phyloP scores from a whole-genome alignment of 345 rosid genomes.

The Syzygium grande region DNA sequence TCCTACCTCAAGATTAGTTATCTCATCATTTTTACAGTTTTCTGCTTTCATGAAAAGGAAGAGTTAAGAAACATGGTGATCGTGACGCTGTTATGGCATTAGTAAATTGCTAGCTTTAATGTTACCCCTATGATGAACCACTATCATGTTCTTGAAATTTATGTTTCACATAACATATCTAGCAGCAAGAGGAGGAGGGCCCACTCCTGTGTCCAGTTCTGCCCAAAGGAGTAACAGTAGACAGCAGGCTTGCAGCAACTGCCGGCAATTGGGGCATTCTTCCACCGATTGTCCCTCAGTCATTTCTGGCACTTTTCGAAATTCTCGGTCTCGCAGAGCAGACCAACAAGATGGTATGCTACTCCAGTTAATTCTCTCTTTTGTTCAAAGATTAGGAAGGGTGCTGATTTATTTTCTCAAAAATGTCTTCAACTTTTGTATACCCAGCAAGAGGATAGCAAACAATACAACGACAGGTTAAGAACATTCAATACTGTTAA shows the following conservation, averaged over 20 bases:
- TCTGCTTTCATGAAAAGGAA: neutral
- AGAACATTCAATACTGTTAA: neutral
- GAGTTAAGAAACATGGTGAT: neutral
- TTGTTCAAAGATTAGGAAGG: neutral
- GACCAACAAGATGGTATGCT: constrained; percentile 45
- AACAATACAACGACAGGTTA: neutral
- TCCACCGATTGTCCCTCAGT: constrained; percentile 66
- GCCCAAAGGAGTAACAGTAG: constrained; percentile 47
- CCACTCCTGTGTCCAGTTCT: constrained; percentile 35
- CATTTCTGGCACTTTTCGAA: constrained; percentile 29
- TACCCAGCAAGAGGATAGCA: neutral
- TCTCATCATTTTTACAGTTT: neutral
- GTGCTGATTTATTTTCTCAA: neutral
- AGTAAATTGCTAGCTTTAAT: neutral
- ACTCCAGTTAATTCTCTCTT: neutral
- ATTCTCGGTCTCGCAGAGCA: constrained; percentile 28
- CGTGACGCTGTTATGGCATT: neutral
- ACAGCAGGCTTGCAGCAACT: constrained; percentile 49
- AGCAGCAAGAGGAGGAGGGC: constrained; percentile 52
- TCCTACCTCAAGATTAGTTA: neutral
- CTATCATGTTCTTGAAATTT: neutral
- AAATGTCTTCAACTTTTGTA: neutral
- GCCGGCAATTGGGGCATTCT: constrained; percentile 78
- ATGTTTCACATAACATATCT: neutral
- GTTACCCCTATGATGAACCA: neutral